These are phyloP conservation scores for Eucalyptus dawsonii DNA, from an alignment of 345 rosid genomes.

Conservation along the genomic window DNA sequence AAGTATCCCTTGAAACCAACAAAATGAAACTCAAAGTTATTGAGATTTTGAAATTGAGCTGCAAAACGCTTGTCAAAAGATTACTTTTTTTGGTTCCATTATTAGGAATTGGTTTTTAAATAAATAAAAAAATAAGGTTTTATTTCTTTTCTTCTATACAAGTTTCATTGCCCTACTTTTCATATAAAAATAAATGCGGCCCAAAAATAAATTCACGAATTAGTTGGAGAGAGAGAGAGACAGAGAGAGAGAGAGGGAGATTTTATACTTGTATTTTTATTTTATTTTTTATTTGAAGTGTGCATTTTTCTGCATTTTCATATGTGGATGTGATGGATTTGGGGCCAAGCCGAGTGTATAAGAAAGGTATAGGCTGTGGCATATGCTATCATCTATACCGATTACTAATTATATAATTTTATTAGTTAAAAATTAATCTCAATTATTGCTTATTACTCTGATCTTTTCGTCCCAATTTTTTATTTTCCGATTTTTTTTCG, in stretches of 20 bases:
- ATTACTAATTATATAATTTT: not conserved
- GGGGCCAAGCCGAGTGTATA: not conserved
- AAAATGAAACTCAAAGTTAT: not conserved
- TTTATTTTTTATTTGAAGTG: not conserved
- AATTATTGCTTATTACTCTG: not conserved
- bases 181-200: not conserved
- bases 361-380: not conserved
- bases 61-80: not conserved
- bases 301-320: not conserved
- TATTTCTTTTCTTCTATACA: not conserved
- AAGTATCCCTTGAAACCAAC: not conserved
- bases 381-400: not conserved
- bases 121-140: not conserved
- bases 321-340: not conserved
- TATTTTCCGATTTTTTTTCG: not conserved
- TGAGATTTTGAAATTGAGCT: not conserved
- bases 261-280: not conserved
- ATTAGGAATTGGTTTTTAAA: not conserved
- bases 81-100: not conserved
- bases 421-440: not conserved
- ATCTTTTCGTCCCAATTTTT: not conserved
- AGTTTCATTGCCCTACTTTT: not conserved
- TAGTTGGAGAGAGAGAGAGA: not conserved
- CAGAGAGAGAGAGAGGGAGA: not conserved
- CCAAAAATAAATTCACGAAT: not conserved